Conservation (phyloP, 2,329 filamentous ascomycete species). For the Arthrobotrys conoides region DNA sequence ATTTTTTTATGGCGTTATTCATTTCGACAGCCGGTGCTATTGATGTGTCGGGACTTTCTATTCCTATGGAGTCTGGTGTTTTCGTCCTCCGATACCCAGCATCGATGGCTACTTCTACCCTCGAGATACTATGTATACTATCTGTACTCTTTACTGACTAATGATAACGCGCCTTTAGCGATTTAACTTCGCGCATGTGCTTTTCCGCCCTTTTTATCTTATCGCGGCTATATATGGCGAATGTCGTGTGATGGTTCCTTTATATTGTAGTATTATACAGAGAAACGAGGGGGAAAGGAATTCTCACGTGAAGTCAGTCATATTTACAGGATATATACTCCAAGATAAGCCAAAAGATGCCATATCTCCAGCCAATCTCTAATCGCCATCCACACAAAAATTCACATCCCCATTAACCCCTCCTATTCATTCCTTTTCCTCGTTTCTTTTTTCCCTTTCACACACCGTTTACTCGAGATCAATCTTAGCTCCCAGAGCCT, state of each 20-base stretch:
- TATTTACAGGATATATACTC: slow-evolving; percentile 54
- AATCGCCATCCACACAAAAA: slow-evolving; percentile 11
- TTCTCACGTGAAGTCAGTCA: slow-evolving; percentile 44
- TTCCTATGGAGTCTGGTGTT: slow-evolving; percentile 44
- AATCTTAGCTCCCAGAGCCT: slow-evolving; percentile 90
- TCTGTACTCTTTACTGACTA: neutral
- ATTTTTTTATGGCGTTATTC: slow-evolving; percentile 15
- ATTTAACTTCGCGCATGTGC: neutral
- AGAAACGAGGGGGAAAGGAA: slow-evolving; percentile 39
- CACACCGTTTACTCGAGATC: slow-evolving; percentile 81
- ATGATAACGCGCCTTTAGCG: slow-evolving; percentile 8
- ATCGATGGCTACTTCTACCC: slow-evolving; percentile 22
- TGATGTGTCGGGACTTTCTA: neutral
- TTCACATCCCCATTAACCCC: neutral
- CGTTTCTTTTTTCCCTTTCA: neutral
- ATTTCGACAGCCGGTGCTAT: slow-evolving; percentile 21
- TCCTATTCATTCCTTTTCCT: neutral
- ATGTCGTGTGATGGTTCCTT: slow-evolving; percentile 30
- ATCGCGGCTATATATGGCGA: neutral
- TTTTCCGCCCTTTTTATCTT: neutral
- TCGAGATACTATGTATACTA: slow-evolving; percentile 31
- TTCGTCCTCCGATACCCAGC: slow-evolving; percentile 44
- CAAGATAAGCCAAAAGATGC: neutral
- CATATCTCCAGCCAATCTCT: slow-evolving; percentile 3
- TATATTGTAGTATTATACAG: slow-evolving; percentile 61